A percentile compares a stretch with the other conserved stretches of the same genome.
These are phyloP conservation scores for Debaryomyces sp. DNA, from an alignment of 1,139 yeast genomes.

Conservation along the genomic window DNA sequence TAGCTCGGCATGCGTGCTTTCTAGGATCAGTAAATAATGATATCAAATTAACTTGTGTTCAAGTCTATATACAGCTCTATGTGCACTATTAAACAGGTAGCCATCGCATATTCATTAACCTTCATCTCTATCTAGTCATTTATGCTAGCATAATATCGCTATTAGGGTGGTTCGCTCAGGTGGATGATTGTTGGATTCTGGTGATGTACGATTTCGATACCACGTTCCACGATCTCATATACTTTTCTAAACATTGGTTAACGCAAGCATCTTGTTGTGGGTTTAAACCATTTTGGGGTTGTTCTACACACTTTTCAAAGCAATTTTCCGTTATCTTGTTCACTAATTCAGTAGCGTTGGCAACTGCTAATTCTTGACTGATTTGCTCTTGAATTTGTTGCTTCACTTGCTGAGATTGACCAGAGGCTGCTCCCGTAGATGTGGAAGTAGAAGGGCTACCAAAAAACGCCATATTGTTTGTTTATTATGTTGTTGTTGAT, in stretches of 20 bases:
- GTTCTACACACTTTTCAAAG: conserved; percentile 70
- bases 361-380: conserved; percentile 81
- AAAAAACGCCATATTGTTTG: conserved; percentile 32
- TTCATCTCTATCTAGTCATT: not conserved
- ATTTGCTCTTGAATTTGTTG: conserved; percentile 72
- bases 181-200: conserved; percentile 55
- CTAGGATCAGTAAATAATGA: not conserved
- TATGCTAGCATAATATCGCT: not conserved
- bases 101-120: conserved; percentile 1
- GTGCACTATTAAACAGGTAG: conserved; percentile 3
- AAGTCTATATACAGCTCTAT: conserved; percentile 7
- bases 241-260: conserved; percentile 78
- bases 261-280: conserved; percentile 53
- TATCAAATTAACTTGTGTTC: conserved; percentile 2
- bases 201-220: conserved; percentile 74
- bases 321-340: conserved; percentile 88
- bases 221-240: conserved; percentile 89
- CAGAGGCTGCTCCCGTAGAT: conserved; percentile 17
- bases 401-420: conserved; percentile 39
- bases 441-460: conserved; percentile 28
- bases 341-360: conserved; percentile 86
- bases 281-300: conserved; percentile 48
- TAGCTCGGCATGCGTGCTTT: too few species aligned
- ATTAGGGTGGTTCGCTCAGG: not conserved
- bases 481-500: not conserved